Conservation (phyloP, 768 basidiomycete species). For the Plicaturopsis crispa region DNA sequence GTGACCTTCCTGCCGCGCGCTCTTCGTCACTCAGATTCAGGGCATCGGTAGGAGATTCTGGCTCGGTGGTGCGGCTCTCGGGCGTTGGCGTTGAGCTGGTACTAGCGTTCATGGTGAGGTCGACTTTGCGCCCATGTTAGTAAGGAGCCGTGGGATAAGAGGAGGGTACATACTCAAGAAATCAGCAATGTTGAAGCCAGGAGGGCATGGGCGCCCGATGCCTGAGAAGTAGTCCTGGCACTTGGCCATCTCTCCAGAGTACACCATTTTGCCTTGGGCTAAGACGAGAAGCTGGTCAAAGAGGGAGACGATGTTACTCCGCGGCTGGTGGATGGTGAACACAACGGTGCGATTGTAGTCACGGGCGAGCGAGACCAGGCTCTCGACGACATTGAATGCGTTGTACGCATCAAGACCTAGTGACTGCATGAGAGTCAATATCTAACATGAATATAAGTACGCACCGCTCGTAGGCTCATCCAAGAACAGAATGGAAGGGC, state of each 20-base stretch:
- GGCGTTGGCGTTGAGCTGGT: conserved; percentile 28
- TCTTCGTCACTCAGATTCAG: conserved; percentile 62
- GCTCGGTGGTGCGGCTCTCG: conserved; percentile 18
- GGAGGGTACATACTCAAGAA: conserved; percentile 68
- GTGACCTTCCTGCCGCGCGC: conserved; percentile 36
- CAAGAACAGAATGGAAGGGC: conserved; percentile 90
- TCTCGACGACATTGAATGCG: conserved; percentile 90
- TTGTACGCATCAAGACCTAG: conserved; percentile 91
- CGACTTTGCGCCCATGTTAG: conserved; percentile 35
- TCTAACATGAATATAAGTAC: conserved; percentile 13
- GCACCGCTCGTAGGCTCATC: conserved; percentile 95
- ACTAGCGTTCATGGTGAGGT: conserved; percentile 59
- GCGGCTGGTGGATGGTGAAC: conserved; percentile 97
- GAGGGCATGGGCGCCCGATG: conserved; percentile 80
- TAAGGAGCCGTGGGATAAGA: conserved; percentile 3
- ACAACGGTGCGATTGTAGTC: conserved; percentile 92
- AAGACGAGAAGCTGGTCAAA: conserved; percentile 90
- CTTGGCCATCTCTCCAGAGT: conserved; percentile 68
- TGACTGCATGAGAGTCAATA: background rate
- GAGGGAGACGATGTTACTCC: conserved; percentile 93
- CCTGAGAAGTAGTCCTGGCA: conserved; percentile 77
- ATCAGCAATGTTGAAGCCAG: conserved; percentile 96
- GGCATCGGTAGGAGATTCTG: conserved; percentile 23
- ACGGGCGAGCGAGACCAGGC: conserved; percentile 75
- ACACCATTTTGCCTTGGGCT: conserved; percentile 77